Evolutionary conservation across 2,329 filamentous ascomycete genomes (phyloP).

Genomic region (Fusarium annulatum): DNA sequence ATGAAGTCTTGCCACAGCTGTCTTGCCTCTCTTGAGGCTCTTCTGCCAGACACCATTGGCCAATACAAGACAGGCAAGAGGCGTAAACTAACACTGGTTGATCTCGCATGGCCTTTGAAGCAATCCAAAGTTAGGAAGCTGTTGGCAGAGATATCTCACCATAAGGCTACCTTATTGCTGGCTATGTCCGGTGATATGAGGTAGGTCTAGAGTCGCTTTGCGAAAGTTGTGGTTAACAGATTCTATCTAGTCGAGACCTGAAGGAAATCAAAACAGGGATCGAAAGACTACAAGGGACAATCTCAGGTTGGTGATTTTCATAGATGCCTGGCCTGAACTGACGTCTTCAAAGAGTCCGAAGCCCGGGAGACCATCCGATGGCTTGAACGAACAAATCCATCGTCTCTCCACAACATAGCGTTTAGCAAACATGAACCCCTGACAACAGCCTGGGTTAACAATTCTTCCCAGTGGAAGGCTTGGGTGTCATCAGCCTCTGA

Average conservation of each 20-base stretch:
- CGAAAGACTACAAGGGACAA: background rate
- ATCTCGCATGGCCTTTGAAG: background rate
- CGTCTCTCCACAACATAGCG: background rate
- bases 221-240: no score
- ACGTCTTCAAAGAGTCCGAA: rapidly evolving
- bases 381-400: background rate
- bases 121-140: background rate
- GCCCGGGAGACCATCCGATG: background rate
- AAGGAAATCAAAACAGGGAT: background rate
- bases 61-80: background rate
- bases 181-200: background rate
- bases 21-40: background rate
- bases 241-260: background rate
- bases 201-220: background rate
- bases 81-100: background rate
- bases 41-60: background rate
- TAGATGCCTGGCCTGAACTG: rapidly evolving
- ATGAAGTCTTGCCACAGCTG: background rate
- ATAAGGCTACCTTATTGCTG: background rate
- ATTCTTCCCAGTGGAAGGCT: background rate
- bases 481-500: background rate
- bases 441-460: background rate
- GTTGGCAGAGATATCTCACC: background rate
- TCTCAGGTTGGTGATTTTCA: background rate
- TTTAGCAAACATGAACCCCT: background rate